Evolutionary conservation across 1,139 yeast genomes (phyloP).

Genomic region (Diutina sp.): DNA sequence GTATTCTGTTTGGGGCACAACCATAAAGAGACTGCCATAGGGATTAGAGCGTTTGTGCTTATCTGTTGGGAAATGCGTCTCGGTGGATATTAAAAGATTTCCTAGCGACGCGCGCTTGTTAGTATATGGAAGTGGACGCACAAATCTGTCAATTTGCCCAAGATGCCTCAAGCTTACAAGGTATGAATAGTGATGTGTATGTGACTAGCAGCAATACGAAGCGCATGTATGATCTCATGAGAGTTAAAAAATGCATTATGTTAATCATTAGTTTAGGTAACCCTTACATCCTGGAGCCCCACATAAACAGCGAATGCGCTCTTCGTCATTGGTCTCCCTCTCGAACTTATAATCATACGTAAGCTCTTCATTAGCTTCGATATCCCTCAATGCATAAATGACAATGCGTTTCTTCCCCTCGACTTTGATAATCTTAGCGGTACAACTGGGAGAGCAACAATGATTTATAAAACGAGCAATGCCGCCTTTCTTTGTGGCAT

Average conservation of each 20-base stretch:
- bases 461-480: constrained; percentile 94
- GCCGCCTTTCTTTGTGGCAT: constrained; percentile 95
- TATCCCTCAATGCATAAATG: constrained; percentile 82
- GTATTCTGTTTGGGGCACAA: constrained; percentile 53
- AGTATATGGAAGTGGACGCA: not conserved
- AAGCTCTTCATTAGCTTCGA: constrained; percentile 81
- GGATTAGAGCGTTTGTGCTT: not conserved
- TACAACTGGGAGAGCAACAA: constrained; percentile 94
- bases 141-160: no score
- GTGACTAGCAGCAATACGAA: no score
- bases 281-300: constrained; percentile 95
- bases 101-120: not conserved
- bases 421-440: constrained; percentile 91
- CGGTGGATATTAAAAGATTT: not conserved
- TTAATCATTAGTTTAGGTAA: constrained; percentile 49
- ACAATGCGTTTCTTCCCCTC: constrained; percentile 93
- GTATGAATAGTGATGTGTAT: no score
- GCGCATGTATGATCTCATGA: no score
- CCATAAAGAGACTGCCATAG: constrained; percentile 49
- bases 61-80: not conserved
- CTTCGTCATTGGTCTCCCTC: constrained; percentile 81
- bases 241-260: not conserved
- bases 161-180: no score
- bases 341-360: constrained; percentile 95
- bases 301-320: constrained; percentile 82